Evolutionary conservation across 345 rosid species (phyloP), one percentile per base, ranked within the genome.

Genomic region (Salix caprea): DNA sequence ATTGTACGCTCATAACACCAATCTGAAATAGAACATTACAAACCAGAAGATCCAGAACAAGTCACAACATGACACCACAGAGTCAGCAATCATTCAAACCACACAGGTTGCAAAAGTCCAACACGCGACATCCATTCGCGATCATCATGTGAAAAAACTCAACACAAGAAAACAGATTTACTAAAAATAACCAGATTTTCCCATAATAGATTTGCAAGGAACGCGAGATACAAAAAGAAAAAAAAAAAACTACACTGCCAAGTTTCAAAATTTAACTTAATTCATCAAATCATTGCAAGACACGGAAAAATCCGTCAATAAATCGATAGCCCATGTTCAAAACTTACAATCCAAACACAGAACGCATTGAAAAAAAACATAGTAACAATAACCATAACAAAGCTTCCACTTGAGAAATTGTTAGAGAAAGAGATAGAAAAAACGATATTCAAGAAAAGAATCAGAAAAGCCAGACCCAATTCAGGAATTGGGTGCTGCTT

Each of bases 11-110:
- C 75, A 56, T 21, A 65, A 28, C 14, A 32, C 21, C 69, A 71
- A 36, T 37, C 76, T 80, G 69, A 28, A 74, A 67, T 4, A 44
- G 50, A 21, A 65, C 23, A 65, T 32, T 65, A 54, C 46, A 60
- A 48, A 14, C 37, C 56, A 18, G 28, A 67, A 28, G 46, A 24
- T 26, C 36, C 34, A 24, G 24, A 36, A 7, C 13, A 39, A 65
- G 39, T 24, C 34, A 4, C n/a, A 61, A 39, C 62, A 6, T 26
- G 61, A 13, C 16, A 61, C 19, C 58, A 44, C 2, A 44, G 23
- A 48, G 56, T 3, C 18, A 75, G n/a, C 30, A 60, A 21, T n/a
- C 58, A 28, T 44, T 26, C 54, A 62, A 61, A 62, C 67, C 13
- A 60, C 9, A 73, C 40, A 56, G 28, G 64, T 23, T 9, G 64